Base-by-base conservation (phyloP, 2,329 filamentous ascomycete genomes). In the Sclerotinia minor region DNA sequence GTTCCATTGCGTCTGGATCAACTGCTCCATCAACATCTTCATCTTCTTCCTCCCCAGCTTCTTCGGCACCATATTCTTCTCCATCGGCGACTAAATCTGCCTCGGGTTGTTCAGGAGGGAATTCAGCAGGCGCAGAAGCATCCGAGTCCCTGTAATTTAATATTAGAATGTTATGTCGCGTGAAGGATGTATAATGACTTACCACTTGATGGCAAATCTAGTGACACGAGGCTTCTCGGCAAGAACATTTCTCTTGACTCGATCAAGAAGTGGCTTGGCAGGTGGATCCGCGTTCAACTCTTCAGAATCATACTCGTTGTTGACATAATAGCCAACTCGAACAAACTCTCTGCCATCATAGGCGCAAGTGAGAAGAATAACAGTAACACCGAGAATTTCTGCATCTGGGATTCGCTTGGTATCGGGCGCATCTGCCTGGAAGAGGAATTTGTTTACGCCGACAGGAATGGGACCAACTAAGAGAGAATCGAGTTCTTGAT, bases 131-230 rank as follows among this genome's bases (percentile, higher is more conserved):
- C 41, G 95, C 95, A 78, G 93, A 95, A 72, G 94, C 94, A 77
- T 99, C 95, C n/a, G 92, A 95, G 78, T 99, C 95, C 94, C 94
- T 97, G 71, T 19, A 52, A 72, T 26, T 63, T 21, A 50, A 64
- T 68, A 49, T 80, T 73, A 77, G 75, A 44, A 65, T 55, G 24
- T 45, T 45, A 17, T 8, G 21, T 38, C 17, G 32, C 45, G n/a
- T 44, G 17, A 32, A 8, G 44, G 13, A 35, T 15, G 52, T 50
- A 58, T 65, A 13, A 59, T 58, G 19, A 80, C 86, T 68, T 85
- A 97, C 95, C 95, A 99, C 82, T 99, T 99, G 82, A 99, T 99
- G 55, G 94, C 93, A 77, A 99, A 99, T 72, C 95, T 89, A 41
- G 95, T 99, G 64, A 99, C 95, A 80, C 95, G 88, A 17, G 95